phyloP scores from a whole-genome alignment of 805 yeast genomes.

The Yarrowia divulgata region DNA sequence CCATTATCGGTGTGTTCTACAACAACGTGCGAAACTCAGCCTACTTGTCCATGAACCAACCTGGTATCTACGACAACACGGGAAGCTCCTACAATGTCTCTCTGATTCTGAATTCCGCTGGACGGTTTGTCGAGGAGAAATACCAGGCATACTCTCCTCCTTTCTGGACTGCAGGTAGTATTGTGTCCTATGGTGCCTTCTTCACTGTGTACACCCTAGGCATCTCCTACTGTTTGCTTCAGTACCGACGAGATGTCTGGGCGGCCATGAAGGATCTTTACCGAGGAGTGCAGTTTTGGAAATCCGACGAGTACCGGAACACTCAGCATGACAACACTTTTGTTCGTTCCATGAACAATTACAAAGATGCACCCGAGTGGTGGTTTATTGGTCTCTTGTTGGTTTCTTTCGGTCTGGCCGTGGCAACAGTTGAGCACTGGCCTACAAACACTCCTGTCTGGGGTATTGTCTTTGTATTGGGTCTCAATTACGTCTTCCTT shows the following conservation, averaged over 20 bases:
- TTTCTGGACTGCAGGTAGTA: slow-evolving; percentile 46
- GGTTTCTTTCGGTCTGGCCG: slow-evolving; percentile 56
- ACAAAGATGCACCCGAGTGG: slow-evolving; percentile 62
- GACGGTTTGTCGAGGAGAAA: slow-evolving; percentile 53
- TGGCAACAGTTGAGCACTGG: slow-evolving; percentile 54
- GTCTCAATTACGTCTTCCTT: slow-evolving; percentile 62
- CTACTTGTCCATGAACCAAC: slow-evolving; percentile 64
- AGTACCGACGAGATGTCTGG: slow-evolving; percentile 13
- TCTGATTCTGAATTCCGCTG: slow-evolving; percentile 52
- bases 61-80: slow-evolving; percentile 60
- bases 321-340: slow-evolving; percentile 45
- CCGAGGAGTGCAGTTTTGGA: slow-evolving; percentile 11
- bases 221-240: slow-evolving; percentile 15
- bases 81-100: slow-evolving; percentile 59
- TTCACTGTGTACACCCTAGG: slow-evolving; percentile 13
- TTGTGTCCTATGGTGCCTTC: slow-evolving; percentile 19
- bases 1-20: slow-evolving; percentile 57
- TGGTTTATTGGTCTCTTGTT: slow-evolving; percentile 59
- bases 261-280: slow-evolving; percentile 1
- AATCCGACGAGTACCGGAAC: slow-evolving; percentile 2
- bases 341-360: slow-evolving; percentile 57
- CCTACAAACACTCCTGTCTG: slow-evolving; percentile 62
- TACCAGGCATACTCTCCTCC: slow-evolving; percentile 70
- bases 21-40: slow-evolving; percentile 65
- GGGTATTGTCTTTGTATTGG: slow-evolving; percentile 65